A percentile compares a stretch with the other conserved stretches of the same genome.
phyloP scores from a whole-genome alignment of 2,329 filamentous ascomycete species.

The Polytolypa hystricis region DNA sequence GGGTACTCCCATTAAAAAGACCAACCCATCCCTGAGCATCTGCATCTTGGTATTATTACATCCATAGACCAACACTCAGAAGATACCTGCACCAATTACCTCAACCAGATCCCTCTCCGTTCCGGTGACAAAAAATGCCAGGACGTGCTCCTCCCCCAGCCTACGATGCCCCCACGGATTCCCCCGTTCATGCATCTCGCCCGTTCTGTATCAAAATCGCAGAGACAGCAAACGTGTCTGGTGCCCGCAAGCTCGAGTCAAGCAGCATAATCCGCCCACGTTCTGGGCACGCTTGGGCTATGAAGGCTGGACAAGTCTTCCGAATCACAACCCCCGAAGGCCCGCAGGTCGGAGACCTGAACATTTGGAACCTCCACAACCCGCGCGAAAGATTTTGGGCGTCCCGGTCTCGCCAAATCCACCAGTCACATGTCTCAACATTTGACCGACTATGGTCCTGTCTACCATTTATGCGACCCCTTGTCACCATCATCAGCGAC shows the following conservation, averaged over 20 bases:
- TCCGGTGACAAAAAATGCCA: too few relatives aligned
- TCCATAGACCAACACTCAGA: too few relatives aligned
- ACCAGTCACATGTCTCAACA: slow-evolving; percentile 61
- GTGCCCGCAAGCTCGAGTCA: slow-evolving; percentile 22
- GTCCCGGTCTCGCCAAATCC: slow-evolving; percentile 63
- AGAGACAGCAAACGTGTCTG: slow-evolving; percentile 20
- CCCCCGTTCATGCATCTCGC: slow-evolving; percentile 25
- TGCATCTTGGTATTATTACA: too few relatives aligned
- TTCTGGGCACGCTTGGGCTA: slow-evolving; percentile 62
- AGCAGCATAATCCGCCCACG: slow-evolving; percentile 59
- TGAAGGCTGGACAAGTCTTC: slow-evolving; percentile 56
- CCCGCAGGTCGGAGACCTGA: slow-evolving; percentile 72
- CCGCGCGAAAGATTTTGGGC: slow-evolving; percentile 78
- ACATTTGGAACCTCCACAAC: slow-evolving; percentile 68
- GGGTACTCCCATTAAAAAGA: too few relatives aligned
- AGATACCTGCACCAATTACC: slow-evolving; percentile 7
- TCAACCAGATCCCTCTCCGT: too few relatives aligned
- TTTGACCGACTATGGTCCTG: slow-evolving; percentile 68
- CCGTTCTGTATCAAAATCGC: slow-evolving; percentile 28
- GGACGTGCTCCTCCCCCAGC: slow-evolving; percentile 25
- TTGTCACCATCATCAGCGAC: slow-evolving; percentile 61
- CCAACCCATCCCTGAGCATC: too few relatives aligned
- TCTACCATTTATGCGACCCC: slow-evolving; percentile 63
- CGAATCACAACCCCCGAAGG: slow-evolving; percentile 66
- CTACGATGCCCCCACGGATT: slow-evolving; percentile 27